Conservation (phyloP, 176 grass and related monocot species). For the Bonia amplexicaulis region DNA sequence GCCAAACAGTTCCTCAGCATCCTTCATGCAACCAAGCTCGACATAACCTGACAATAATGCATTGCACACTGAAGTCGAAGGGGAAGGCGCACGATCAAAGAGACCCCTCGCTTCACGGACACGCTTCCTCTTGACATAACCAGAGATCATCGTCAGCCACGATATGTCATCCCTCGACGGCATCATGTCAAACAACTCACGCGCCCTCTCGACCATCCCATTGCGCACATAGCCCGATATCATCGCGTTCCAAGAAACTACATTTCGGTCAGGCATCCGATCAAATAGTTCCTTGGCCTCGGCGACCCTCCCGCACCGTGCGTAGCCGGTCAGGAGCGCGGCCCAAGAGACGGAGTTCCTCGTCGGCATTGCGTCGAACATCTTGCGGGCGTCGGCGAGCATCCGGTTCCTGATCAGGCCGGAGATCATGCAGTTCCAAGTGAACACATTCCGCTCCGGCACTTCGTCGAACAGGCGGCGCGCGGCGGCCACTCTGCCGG, state of each 20-base stretch:
- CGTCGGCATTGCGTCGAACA: conserved; percentile 53
- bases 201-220: conserved; percentile 31
- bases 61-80: conserved; percentile 25
- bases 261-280: conserved; percentile 40
- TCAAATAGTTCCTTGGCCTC: conserved; percentile 55
- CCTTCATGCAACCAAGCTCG: conserved; percentile 29
- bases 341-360: conserved; percentile 56
- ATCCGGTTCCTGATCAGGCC: conserved; percentile 40
- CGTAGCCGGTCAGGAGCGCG: conserved; percentile 42
- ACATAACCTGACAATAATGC: conserved; percentile 46
- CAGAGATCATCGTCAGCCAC: conserved; percentile 56
- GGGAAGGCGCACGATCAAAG: not conserved
- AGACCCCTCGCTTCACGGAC: conserved; percentile 30
- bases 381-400: conserved; percentile 40
- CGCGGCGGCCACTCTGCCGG: conserved; percentile 37
- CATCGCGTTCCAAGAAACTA: conserved; percentile 68
- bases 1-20: conserved; percentile 52
- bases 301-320: conserved; percentile 34
- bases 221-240: conserved; percentile 43
- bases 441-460: conserved; percentile 48
- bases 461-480: conserved; percentile 52
- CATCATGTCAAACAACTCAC: conserved; percentile 53
- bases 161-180: conserved; percentile 29
- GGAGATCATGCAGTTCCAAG: conserved; percentile 60
- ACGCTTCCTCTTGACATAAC: conserved; percentile 42